Base-by-base conservation (phyloP, 768 basidiomycete genomes). In the Leccinum variicolor region DNA sequence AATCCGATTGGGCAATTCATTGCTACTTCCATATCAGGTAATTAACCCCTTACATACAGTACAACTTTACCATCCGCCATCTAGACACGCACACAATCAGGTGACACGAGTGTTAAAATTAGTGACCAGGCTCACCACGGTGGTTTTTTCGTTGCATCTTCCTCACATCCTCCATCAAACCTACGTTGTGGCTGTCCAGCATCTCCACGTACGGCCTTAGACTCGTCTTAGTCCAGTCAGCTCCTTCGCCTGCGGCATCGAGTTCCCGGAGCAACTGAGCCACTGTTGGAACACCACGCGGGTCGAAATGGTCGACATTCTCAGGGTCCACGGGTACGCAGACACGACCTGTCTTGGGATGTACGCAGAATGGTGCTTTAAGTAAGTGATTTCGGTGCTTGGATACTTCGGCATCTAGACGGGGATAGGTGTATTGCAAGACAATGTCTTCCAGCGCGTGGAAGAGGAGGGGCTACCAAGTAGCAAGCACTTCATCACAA, bases 371-470 rank as follows among this genome's bases (percentile, higher is more conserved):
- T 0, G 97, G 97, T 21, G 93, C 89, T 74, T 99, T 99, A 54
- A 99, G 83, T 76, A 99, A 81, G 77, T 99, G 97, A 75, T 99
- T 98, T 51, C 94, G 83, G 68, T 95, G 92, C 68, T 98, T 96
- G 3, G 94, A 95, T 28, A 99, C 97, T 72, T 99, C 97, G 14
- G 91, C 90, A 72, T 99, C 97, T 54, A 99, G 82, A 13, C 97
- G 86, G 1, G 96, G 96, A 73, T 98, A 99, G 0, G 91, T 96
- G 72, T 97, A 98, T 64, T 93, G 89, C 13, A 99, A 77, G 49
- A 97, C 79, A 58, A 98, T 84, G 60, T 98, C 96, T 69, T 96
- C 88, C 75, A 94, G 76, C 4, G 86, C 84, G 2, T 74, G 83
- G 62, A 28, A 57, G 63, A 26, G 61, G 59, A 26, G 61, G 59